Conservation (phyloP, 768 basidiomycete genomes). For the Suillus luteus region DNA sequence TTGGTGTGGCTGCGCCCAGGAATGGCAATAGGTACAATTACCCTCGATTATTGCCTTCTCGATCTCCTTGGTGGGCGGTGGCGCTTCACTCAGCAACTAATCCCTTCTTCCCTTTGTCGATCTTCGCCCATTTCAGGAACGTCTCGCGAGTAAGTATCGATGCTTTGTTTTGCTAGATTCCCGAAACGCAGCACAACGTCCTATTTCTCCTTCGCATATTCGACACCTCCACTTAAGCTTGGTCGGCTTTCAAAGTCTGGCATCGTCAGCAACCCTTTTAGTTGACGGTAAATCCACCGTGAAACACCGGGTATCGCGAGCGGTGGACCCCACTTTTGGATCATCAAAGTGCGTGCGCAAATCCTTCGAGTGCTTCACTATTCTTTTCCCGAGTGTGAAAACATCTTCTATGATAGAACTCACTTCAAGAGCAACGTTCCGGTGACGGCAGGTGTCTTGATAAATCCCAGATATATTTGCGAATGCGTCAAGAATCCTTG, state of each 20-base stretch:
- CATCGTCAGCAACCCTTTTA: slow-evolving; percentile 32
- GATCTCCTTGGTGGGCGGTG: slow-evolving; percentile 31
- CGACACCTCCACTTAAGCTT: slow-evolving; percentile 63
- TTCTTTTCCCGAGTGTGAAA: slow-evolving; percentile 73
- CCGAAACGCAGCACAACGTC: slow-evolving; percentile 61
- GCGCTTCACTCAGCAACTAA: slow-evolving; percentile 31
- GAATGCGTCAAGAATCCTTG: slow-evolving; percentile 69
- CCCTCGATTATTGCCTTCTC: slow-evolving; percentile 54
- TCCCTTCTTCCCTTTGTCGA: slow-evolving; percentile 44
- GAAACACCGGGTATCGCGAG: slow-evolving; percentile 44
- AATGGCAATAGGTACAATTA: slow-evolving; percentile 87
- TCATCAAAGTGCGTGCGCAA: slow-evolving; percentile 75
- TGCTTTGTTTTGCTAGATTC: slow-evolving; percentile 78
- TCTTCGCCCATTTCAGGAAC: slow-evolving; percentile 71
- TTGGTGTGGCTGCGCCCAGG: slow-evolving; percentile 79
- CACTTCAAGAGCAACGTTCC: slow-evolving; percentile 68
- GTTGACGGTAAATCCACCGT: slow-evolving; percentile 71
- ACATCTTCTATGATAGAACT: slow-evolving; percentile 69
- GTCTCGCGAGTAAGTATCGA: slow-evolving; percentile 67
- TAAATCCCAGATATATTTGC: slow-evolving; percentile 89
- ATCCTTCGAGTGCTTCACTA: slow-evolving; percentile 86
- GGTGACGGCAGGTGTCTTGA: slow-evolving; percentile 63
- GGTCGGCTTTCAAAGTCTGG: slow-evolving; percentile 55
- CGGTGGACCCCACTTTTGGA: slow-evolving; percentile 35
- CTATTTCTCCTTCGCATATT: slow-evolving; percentile 83